Conservation (phyloP, 2,329 filamentous ascomycete species). For the Camillea tinctor region DNA sequence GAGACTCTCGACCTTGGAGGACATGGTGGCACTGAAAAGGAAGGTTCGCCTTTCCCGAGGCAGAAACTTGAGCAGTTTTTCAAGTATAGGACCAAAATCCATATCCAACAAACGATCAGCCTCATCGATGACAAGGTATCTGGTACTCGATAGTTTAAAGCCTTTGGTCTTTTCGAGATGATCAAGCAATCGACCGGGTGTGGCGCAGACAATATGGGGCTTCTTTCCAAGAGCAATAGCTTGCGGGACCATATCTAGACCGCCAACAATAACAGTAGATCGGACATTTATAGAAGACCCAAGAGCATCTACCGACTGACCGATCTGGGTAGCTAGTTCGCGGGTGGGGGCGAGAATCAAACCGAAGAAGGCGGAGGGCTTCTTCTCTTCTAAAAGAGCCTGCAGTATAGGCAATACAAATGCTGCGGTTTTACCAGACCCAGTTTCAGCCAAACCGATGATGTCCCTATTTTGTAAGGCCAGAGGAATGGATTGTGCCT, state of each 20-base stretch:
- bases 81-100: slow-evolving; percentile 88
- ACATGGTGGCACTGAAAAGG: slow-evolving; percentile 94
- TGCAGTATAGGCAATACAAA: slow-evolving; percentile 94
- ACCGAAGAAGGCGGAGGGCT: slow-evolving; percentile 82
- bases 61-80: slow-evolving; percentile 89
- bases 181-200: slow-evolving; percentile 83
- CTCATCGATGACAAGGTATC: slow-evolving; percentile 93
- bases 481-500: slow-evolving; percentile 76
- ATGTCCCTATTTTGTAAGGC: slow-evolving; percentile 81
- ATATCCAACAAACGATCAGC: slow-evolving; percentile 89
- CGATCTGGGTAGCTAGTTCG: slow-evolving; percentile 90
- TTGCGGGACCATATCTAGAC: slow-evolving; percentile 94
- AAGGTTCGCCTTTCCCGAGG: slow-evolving; percentile 77
- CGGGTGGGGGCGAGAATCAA: slow-evolving; percentile 89
- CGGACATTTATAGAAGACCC: slow-evolving; percentile 86
- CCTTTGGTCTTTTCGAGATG: slow-evolving; percentile 97
- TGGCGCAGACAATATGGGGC: slow-evolving; percentile 90
- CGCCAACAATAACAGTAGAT: slow-evolving; percentile 83
- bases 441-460: slow-evolving; percentile 92
- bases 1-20: slow-evolving; percentile 86
- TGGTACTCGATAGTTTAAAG: slow-evolving; percentile 77
- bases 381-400: slow-evolving; percentile 70
- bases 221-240: slow-evolving; percentile 91
- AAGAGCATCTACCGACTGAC: slow-evolving; percentile 81
- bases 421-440: slow-evolving; percentile 92